phyloP scores from a whole-genome alignment of 2,329 filamentous ascomycete genomes.

The Tolypocladium guangdongense region DNA sequence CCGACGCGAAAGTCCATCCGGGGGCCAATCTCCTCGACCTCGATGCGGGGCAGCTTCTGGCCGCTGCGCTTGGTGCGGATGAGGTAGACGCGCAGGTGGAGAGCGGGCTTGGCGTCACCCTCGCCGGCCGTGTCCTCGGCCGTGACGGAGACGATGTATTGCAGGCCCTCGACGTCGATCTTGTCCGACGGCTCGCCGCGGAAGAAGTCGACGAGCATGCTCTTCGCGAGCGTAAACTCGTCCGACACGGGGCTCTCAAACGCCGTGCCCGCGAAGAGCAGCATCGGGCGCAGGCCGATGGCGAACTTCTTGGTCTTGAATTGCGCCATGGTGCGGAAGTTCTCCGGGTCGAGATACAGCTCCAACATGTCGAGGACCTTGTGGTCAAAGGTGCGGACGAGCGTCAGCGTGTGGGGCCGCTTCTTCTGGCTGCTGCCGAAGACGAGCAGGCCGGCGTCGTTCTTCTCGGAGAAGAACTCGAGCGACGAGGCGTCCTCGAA shows the following conservation, averaged over 20 bases:
- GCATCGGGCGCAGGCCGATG: constrained; percentile 76
- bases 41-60: constrained; percentile 77
- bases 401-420: constrained; percentile 79
- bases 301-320: constrained; percentile 70
- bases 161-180: constrained; percentile 89
- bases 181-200: constrained; percentile 63
- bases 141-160: constrained; percentile 76
- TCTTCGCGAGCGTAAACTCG: constrained; percentile 79
- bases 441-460: constrained; percentile 77
- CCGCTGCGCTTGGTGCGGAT: constrained; percentile 79
- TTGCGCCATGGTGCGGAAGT: constrained; percentile 57
- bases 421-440: constrained; percentile 88
- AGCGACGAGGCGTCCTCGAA: constrained; percentile 84
- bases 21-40: constrained; percentile 91
- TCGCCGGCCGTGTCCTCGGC: constrained; percentile 51
- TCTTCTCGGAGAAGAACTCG: constrained; percentile 95
- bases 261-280: constrained; percentile 79
- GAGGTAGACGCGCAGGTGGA: constrained; percentile 70
- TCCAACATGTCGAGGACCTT: constrained; percentile 94
- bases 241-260: constrained; percentile 75
- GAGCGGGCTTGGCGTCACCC: constrained; percentile 39
- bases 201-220: constrained; percentile 83
- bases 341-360: constrained; percentile 67
- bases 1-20: constrained; percentile 86
- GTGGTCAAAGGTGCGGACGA: constrained; percentile 72